Evolutionary conservation across 2,329 filamentous ascomycete genomes (phyloP), one percentile per base, ranked within the genome.

Genomic region (Orbilia javanica): DNA sequence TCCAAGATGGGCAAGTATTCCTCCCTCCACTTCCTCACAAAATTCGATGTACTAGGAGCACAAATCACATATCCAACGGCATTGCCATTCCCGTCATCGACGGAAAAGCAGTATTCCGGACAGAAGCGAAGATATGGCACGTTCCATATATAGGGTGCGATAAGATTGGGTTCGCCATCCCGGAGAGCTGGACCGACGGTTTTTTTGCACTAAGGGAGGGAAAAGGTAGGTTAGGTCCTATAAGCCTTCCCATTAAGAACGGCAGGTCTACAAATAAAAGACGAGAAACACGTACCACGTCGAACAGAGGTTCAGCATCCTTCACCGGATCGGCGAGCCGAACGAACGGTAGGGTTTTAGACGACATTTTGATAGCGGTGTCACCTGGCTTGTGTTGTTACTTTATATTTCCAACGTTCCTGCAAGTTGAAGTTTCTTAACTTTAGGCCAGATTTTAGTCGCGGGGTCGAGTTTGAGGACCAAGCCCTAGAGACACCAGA

Each of bases 31-130:
- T 78, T 79, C 29, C 80, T 52, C 1, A 80, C 79, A 44, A 84
- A 84, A 2, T 44, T 42, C 3, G 60, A 22, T 0, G 83, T 84
- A 57, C 82, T 76, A 3, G 81, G 65, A 0, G 83, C 81, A 10
- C 84, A 84, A 53, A 85, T 82, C 27, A 84, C 83, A 73, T 85
- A 85, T n/a, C 84, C 84, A 4, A 84, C 82, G 0, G 82, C 82
- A 18, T 80, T 79, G 0, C 83, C 83, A 15, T 74, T 62, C 31
- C 82, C 83, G 65, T 82, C 80, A 57, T 84, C 84, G 15, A 85
- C 81, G 0, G 84, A 82, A 71, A 84, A 83, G 70, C 83, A 84
- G 20, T 82, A 83, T 15, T 70, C 46, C 1, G 83, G 82, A 0
- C 80, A 79, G 3, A 84, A 80, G 63, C 68, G 44, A 55, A 83